Conservation (phyloP, 1,284 basidiomycete genomes). For the Ustilago vetiveriae region DNA sequence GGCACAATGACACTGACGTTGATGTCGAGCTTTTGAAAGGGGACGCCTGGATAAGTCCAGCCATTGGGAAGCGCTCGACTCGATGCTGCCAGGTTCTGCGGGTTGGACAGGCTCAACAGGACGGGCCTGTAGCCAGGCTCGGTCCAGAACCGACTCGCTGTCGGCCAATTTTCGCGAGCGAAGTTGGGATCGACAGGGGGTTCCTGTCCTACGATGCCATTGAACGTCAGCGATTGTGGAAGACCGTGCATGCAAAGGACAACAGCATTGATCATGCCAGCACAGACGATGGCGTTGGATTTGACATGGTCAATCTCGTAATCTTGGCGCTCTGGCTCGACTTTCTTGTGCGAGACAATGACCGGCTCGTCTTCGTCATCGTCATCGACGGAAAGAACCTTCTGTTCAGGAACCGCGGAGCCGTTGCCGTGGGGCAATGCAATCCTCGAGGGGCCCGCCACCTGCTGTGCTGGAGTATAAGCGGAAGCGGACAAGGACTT, state of each 20-base stretch:
- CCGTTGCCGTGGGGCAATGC: slow-evolving; percentile 4
- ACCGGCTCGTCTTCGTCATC: slow-evolving; percentile 54
- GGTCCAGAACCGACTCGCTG: slow-evolving; percentile 46
- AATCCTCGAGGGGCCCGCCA: slow-evolving; percentile 1
- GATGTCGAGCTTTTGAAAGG: slow-evolving; percentile 26
- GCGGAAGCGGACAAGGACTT: not conserved
- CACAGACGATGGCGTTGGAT: slow-evolving; percentile 56
- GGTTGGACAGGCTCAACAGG: slow-evolving; percentile 30
- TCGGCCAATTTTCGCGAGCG: slow-evolving; percentile 39
- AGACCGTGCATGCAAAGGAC: slow-evolving; percentile 61
- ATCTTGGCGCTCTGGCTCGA: slow-evolving; percentile 13
- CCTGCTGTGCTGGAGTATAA: not conserved
- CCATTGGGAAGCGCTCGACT: slow-evolving; percentile 22
- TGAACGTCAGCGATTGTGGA: slow-evolving; percentile 40
- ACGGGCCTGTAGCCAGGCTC: slow-evolving; percentile 59
- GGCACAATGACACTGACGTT: slow-evolving; percentile 46
- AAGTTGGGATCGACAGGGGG: slow-evolving; percentile 41
- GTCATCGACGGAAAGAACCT: slow-evolving; percentile 10
- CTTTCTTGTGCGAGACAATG: slow-evolving; percentile 38
- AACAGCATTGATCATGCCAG: slow-evolving; percentile 55
- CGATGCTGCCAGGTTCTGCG: slow-evolving; percentile 5
- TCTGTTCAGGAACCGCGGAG: not conserved
- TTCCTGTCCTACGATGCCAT: slow-evolving; percentile 23
- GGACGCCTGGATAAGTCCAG: slow-evolving; percentile 19
- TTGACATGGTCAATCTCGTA: slow-evolving; percentile 43